These are phyloP conservation scores for Lodderomyces orthopsilosis DNA, from an alignment of 1,139 yeast genomes.

Conservation along the genomic window DNA sequence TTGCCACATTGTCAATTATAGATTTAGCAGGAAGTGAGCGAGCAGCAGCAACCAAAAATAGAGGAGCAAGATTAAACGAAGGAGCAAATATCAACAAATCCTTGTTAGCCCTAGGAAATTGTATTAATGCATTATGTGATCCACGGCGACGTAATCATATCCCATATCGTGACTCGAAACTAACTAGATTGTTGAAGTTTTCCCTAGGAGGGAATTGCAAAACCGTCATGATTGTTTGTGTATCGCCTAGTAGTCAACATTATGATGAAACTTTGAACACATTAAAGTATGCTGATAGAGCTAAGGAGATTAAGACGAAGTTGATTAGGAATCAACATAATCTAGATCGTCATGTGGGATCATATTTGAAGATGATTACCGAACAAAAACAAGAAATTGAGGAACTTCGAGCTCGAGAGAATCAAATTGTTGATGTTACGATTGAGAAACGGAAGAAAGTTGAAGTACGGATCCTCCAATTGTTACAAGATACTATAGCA, in stretches of 20 bases:
- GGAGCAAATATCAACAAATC: slow-evolving; percentile 94
- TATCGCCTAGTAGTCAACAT: slow-evolving; percentile 81
- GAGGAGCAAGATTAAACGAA: slow-evolving; percentile 77
- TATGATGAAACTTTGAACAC: slow-evolving; percentile 92
- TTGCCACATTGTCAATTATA: slow-evolving; percentile 79
- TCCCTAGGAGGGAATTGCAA: slow-evolving; percentile 94
- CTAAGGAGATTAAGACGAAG: slow-evolving; percentile 86
- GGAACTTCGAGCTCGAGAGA: slow-evolving; percentile 59
- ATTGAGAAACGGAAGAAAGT: slow-evolving; percentile 27
- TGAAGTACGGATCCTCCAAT: slow-evolving; percentile 33
- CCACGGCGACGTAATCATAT: slow-evolving; percentile 67
- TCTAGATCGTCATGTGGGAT: slow-evolving; percentile 82
- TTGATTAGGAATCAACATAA: slow-evolving; percentile 71
- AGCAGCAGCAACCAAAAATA: slow-evolving; percentile 82
- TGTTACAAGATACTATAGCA: slow-evolving; percentile 40
- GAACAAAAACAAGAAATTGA: slow-evolving; percentile 80
- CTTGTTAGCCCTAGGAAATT: slow-evolving; percentile 78
- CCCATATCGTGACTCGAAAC: slow-evolving; percentile 87
- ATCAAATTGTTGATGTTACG: slow-evolving; percentile 35
- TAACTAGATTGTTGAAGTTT: slow-evolving; percentile 80
- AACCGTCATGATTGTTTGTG: slow-evolving; percentile 93
- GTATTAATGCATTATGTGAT: slow-evolving; percentile 88
- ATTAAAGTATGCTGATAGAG: slow-evolving; percentile 84
- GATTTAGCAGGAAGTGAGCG: slow-evolving; percentile 95
- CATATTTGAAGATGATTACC: slow-evolving; percentile 80